Evolutionary conservation across 169 alveolate species (phyloP).

Genomic region (Cardiosporidium cionae): DNA sequence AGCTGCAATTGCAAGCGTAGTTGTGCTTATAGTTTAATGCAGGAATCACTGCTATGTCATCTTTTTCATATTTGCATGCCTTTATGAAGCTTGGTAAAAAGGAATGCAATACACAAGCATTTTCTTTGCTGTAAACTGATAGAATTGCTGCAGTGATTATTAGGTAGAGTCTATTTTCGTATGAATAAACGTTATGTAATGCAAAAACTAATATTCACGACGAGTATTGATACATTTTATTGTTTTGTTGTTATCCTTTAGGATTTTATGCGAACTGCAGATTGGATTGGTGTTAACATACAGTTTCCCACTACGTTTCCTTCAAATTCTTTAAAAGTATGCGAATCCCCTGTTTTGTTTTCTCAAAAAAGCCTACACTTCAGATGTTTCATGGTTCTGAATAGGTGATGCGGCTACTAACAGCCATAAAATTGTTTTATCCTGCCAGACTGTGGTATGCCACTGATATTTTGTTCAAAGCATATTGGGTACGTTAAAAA

Average conservation of each 20-base stretch:
- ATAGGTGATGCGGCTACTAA: slow-evolving; percentile 9
- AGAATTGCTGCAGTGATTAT: no score
- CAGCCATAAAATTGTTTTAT: not conserved
- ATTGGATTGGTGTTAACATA: not conserved
- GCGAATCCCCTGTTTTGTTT: not conserved
- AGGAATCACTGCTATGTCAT: no score
- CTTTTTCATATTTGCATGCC: no score
- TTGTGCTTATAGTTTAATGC: no score
- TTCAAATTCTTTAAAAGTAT: not conserved
- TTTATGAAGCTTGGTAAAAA: no score
- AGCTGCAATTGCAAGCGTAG: no score
- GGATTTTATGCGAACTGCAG: not conserved
- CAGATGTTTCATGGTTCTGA: not conserved
- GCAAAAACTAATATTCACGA: not conserved
- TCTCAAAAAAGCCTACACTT: not conserved
- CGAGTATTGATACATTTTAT: not conserved
- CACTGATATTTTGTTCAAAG: not conserved
- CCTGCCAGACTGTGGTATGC: not conserved
- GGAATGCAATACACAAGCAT: no score
- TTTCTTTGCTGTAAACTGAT: no score
- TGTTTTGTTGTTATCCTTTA: not conserved
- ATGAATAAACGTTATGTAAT: no score
- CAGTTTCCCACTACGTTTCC: not conserved
- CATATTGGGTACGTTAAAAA: slow-evolving; percentile 1
- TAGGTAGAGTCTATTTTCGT: no score